A percentile compares a stretch with the other conserved stretches of the same genome.
Conservation (phyloP, 306 rosid species). For the Acmispon strigosus region DNA sequence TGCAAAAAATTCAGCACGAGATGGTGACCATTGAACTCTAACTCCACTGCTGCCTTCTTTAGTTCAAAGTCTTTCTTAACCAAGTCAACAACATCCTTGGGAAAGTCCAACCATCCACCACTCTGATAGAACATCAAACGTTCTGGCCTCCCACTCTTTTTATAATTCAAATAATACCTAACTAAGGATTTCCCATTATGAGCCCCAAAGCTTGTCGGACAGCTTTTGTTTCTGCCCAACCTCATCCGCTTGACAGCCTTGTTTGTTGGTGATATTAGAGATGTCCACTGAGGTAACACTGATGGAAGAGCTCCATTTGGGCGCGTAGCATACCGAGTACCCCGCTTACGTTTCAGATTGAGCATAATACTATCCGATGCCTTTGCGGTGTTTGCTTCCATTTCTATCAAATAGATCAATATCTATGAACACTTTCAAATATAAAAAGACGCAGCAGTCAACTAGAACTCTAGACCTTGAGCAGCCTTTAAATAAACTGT, state of each 20-base stretch:
- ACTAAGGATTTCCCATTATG: slow-evolving; percentile 30
- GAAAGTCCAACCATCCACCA: slow-evolving; percentile 71
- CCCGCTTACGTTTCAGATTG: slow-evolving; percentile 56
- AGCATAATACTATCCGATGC: slow-evolving; percentile 57
- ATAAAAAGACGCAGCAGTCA: slow-evolving; percentile 30
- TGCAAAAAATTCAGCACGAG: slow-evolving; percentile 75
- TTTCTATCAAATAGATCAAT: slow-evolving; percentile 46
- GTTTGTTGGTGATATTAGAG: slow-evolving; percentile 10
- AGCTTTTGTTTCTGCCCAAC: slow-evolving; percentile 31
- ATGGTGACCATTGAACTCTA: slow-evolving; percentile 48
- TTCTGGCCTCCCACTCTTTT: slow-evolving; percentile 61
- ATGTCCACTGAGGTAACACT: slow-evolving; percentile 23
- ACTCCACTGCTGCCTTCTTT: slow-evolving; percentile 60
- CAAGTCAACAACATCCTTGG: slow-evolving; percentile 49
- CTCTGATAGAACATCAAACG: slow-evolving; percentile 65
- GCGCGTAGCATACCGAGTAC: slow-evolving; percentile 36
- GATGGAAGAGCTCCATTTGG: slow-evolving; percentile 37
- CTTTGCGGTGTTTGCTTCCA: slow-evolving; percentile 63
- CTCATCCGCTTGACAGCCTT: slow-evolving; percentile 44
- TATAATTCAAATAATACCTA: slow-evolving; percentile 51
- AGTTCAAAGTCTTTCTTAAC: slow-evolving; percentile 50
- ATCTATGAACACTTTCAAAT: slow-evolving; percentile 36
- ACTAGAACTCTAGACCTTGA: slow-evolving; percentile 23
- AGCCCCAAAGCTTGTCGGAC: slow-evolving; percentile 25
- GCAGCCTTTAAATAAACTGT: slow-evolving; percentile 22